Base-by-base conservation (phyloP, 768 basidiomycete species). In the Pleurotus eryngii region DNA sequence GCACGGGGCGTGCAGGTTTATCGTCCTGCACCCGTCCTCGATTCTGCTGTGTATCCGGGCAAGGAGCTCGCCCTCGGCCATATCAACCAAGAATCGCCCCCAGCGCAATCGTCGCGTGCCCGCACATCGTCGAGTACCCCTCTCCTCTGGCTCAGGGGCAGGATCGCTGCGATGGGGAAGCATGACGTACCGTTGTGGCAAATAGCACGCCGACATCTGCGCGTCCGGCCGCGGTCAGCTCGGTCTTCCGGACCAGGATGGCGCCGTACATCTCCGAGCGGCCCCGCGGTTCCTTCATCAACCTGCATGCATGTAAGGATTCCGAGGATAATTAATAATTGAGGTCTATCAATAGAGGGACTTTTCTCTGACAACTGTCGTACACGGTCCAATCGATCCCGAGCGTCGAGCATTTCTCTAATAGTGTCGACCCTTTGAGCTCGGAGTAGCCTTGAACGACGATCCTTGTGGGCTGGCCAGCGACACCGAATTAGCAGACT, bases 101-200 rank as follows among this genome's bases (percentile, higher is more conserved):
- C 0, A 76, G 70, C 17, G 74, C 74, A 37, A 76, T 70, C 4
- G 74, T 74, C 6, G 74, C 74, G 53, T 76, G 74, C 0, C 74
- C 74, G 48, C 74, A 76, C 74, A 76, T 76, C 7, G 74, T 75
- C 11, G 74, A 75, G 59, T 73, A 76, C 0, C 74, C 74, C 64
- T 74, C 74, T 74, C 30, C 30, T 11, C 30, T 1, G 2, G 30
- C 30, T 35, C 30, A 35, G 30, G 30, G 8, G 30, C 30, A 11
- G 3, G 30, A 35, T 35, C 1, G 30, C 30, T 11, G 30, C 7
- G 30, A 35, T 11, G 30, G 3, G 30, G 8, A 30, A 35, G 30
- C 30, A 11, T 12, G 12, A 22, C 64, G n/a, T 38, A 75, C 74
- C 72, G 58, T 76, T 76, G 59, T 76, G 74, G 58, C 71, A 74